phyloP scores from a whole-genome alignment of 129 eudicot species.

The Flaveria bidentis region DNA sequence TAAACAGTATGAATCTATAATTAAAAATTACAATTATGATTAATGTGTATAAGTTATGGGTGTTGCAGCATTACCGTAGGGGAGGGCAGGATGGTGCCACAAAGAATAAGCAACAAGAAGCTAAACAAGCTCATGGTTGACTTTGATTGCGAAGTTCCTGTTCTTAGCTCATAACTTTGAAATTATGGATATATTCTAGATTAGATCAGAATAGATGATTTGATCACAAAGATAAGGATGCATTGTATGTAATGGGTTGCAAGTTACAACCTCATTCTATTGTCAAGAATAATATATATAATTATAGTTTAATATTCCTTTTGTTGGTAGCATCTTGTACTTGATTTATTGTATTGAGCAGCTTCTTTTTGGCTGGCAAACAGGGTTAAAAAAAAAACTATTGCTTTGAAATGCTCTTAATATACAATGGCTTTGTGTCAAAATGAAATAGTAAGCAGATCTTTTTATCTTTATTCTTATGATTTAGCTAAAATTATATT shows the following conservation, averaged over 20 bases:
- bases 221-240: constrained; percentile 27
- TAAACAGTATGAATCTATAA: not conserved
- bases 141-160: constrained; percentile 38
- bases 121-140: constrained; percentile 65
- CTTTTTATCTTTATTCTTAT: too few relatives aligned
- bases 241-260: constrained; percentile 32
- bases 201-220: constrained; percentile 37
- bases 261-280: constrained; percentile 31
- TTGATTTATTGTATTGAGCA: constrained; percentile 15
- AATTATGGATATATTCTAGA: constrained; percentile 39
- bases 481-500: too few relatives aligned
- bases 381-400: not conserved
- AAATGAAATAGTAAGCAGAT: not conserved
- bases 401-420: constrained; percentile 8
- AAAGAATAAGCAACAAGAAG: constrained; percentile 83
- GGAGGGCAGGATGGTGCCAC: constrained; percentile 49
- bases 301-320: constrained; percentile 30
- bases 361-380: constrained; percentile 20
- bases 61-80: constrained; percentile 43
- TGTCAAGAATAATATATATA: constrained; percentile 11
- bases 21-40: not conserved
- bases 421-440: constrained; percentile 25
- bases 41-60: not conserved
- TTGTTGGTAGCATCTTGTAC: constrained; percentile 16
- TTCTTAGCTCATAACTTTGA: constrained; percentile 5